Base-by-base conservation (phyloP, 2,329 filamentous ascomycete genomes). In the Dothistroma pini region DNA sequence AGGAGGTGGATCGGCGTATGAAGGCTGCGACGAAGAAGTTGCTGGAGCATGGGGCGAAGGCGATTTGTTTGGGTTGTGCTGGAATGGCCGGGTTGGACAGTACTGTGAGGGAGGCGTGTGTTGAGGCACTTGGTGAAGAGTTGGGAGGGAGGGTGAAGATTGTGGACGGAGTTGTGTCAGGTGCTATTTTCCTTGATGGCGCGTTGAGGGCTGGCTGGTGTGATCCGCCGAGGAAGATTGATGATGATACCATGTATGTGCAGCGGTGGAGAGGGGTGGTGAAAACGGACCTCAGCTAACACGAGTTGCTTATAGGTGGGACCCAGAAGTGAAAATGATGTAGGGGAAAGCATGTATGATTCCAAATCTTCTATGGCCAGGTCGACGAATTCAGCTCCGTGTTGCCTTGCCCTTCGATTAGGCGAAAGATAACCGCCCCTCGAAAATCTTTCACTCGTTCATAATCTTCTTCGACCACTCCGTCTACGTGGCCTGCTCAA, bases 51-150 rank as follows among this genome's bases (percentile, higher is more conserved):
- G 67, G 68, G 4, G 67, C 66, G 29, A 62, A 60, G 35, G 89
- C 87, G 25, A 84, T 97, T 8, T 89, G 91, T 70, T 83, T 97
- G 79, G 93, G 93, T 0, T 97, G 93, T 74, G 93, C 90, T 2
- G 93, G 92, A 0, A 96, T 97, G 93, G 87, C 88, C 0, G 93
- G 92, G 0, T 82, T 97, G 76, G 89, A 95, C 68, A 80, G 85
- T 47, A 88, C 88, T 61, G 91, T 97, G 44, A 83, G 88, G 35
- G 81, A 84, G 49, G 88, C 88, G 0, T 89, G 89, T 38, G 70
- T 83, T 0, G 85, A 89, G 60, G 80, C 84, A 54, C 81, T 88
- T 59, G 89, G 89, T 1, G 74, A 81, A n/a, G 76, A 81, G 11
- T 79, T 81, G 51, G 89, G 84, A 0, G 75, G 79, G 58, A 77